phyloP scores from a whole-genome alignment of 2,329 filamentous ascomycete genomes.

The Colletotrichum endophyticum region DNA sequence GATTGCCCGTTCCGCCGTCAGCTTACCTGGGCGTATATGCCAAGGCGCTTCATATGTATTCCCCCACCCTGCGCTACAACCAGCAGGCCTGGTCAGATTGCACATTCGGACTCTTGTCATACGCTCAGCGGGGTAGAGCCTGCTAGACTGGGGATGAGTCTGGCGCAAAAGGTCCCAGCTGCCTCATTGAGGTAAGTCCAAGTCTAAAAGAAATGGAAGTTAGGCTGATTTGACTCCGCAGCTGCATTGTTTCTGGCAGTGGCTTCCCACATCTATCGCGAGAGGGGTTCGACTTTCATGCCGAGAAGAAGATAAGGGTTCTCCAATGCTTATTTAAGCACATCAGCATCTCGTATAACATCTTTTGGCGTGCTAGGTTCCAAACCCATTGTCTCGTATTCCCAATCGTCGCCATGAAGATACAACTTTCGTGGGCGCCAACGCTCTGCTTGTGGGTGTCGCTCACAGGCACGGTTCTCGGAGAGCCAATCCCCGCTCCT shows the following conservation, averaged over 20 bases:
- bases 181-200: not conserved
- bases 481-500: not conserved
- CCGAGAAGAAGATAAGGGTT: not conserved
- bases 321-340: not conserved
- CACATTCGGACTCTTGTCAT: not conserved
- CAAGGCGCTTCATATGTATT: not conserved
- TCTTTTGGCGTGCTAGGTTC: rapidly evolving
- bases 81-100: not conserved
- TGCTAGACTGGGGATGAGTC: rapidly evolving
- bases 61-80: not conserved
- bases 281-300: not conserved
- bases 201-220: not conserved
- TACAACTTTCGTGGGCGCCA: rapidly evolving
- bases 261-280: too few relatives aligned
- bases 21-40: not conserved
- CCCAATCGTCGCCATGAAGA: not conserved
- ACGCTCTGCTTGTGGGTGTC: not conserved
- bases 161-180: not conserved
- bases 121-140: not conserved
- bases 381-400: rapidly evolving
- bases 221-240: not conserved
- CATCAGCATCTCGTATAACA: not conserved
- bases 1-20: not conserved
- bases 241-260: not conserved
- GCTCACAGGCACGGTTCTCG: rapidly evolving